A percentile compares a stretch with the other conserved stretches of the same genome.
Evolutionary conservation across 768 basidiomycete species (phyloP).

Genomic region (Pleurotus platypus): DNA sequence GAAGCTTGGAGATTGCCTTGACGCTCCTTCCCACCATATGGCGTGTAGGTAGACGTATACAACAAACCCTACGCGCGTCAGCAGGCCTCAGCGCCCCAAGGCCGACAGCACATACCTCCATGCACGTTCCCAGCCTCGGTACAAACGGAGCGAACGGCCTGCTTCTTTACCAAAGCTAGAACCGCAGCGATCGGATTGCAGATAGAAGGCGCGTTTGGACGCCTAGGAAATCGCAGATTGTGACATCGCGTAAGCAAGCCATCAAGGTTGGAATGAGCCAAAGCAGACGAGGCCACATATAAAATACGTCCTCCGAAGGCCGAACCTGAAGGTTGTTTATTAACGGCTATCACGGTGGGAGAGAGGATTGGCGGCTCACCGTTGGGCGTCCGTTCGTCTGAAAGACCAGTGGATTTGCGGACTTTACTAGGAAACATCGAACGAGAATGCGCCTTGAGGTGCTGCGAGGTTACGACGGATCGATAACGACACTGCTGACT

Average conservation of each 20-base stretch:
- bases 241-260: background rate
- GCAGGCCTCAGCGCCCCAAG: background rate
- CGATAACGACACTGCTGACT: too few species aligned
- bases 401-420: too few species aligned
- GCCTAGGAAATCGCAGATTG: background rate
- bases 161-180: background rate
- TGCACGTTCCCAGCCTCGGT: constrained; percentile 2
- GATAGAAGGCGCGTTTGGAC: background rate
- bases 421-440: too few species aligned
- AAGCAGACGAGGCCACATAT: background rate
- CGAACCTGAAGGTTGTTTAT: too few species aligned
- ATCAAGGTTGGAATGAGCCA: background rate
- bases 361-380: background rate
- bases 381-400: background rate
- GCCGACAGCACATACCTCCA: background rate
- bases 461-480: too few species aligned
- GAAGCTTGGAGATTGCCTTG: background rate
- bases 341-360: too few species aligned
- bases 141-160: background rate
- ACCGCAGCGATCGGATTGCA: constrained; percentile 7
- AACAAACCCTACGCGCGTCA: too few species aligned
- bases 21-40: background rate
- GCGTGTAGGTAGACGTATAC: background rate
- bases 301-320: too few species aligned
- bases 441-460: too few species aligned